Percentiles rank a stretch among this genome's conserved stretches.
These are phyloP conservation scores for Citrus maxima DNA, from an alignment of 345 rosid genomes.

Conservation along the genomic window DNA sequence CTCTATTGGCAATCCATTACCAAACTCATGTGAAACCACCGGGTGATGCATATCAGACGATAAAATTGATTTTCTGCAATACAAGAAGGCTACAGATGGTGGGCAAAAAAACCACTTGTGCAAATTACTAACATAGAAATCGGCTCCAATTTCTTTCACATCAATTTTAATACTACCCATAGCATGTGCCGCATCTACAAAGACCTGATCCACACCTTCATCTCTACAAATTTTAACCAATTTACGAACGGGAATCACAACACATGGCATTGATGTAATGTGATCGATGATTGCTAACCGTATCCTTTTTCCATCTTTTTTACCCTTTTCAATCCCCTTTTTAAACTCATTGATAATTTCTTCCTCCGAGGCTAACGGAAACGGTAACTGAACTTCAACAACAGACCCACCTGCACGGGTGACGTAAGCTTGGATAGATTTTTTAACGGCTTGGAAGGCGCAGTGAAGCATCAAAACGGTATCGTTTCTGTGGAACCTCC, in stretches of 20 bases:
- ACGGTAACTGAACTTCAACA: conserved; percentile 63
- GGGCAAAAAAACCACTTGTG: conserved; percentile 87
- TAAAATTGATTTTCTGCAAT: conserved; percentile 35
- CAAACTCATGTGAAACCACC: conserved; percentile 72
- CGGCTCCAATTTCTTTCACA: conserved; percentile 75
- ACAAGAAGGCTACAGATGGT: conserved; percentile 65
- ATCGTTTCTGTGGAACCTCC: conserved; percentile 46
- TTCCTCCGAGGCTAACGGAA: conserved; percentile 55
- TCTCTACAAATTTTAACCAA: conserved; percentile 60
- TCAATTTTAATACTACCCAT: conserved; percentile 71
- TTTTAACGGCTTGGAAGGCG: conserved; percentile 54
- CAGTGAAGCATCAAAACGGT: conserved; percentile 64
- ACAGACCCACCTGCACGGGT: conserved; percentile 65
- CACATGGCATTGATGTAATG: conserved; percentile 69
- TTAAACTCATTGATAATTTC: conserved; percentile 56
- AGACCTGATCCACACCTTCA: conserved; percentile 71
- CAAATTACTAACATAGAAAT: conserved; percentile 73
- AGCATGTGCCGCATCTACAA: conserved; percentile 78
- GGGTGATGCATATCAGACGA: conserved; percentile 60
- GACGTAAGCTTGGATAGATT: conserved; percentile 70
- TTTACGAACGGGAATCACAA: conserved; percentile 57
- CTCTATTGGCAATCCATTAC: conserved; percentile 69
- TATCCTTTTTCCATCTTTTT: conserved; percentile 42
- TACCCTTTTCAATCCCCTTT: conserved; percentile 48
- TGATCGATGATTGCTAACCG: conserved; percentile 83